Conservation (phyloP, 2,329 filamentous ascomycete genomes). For the Microdochium bolleyi region DNA sequence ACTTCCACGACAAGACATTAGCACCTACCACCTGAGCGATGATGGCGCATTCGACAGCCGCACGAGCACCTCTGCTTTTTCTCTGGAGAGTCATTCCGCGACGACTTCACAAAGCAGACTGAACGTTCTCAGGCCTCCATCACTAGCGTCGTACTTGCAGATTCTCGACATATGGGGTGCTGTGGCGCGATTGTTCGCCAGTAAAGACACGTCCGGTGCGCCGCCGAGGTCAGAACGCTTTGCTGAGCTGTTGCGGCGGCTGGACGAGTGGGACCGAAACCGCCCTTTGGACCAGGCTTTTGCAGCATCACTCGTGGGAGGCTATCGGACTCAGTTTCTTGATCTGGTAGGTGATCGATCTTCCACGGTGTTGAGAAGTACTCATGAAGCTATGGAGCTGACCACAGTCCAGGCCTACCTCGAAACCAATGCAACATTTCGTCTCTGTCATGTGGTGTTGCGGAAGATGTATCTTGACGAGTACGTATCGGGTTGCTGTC, state of each 20-base stretch:
- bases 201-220: constrained; percentile 33
- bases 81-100: neutral
- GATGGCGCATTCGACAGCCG: neutral
- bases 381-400: neutral
- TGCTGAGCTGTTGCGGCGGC: constrained; percentile 29
- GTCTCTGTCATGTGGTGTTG: constrained; percentile 48
- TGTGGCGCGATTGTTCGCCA: constrained; percentile 39
- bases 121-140: constrained; percentile 33
- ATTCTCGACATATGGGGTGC: constrained; percentile 46
- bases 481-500: constrained; percentile 27
- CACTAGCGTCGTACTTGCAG: constrained; percentile 46
- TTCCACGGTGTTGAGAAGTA: neutral
- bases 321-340: constrained; percentile 37
- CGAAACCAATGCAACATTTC: constrained; percentile 44
- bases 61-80: neutral
- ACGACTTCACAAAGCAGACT: constrained; percentile 27
- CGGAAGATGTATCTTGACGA: constrained; percentile 45
- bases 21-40: constrained; percentile 25
- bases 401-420: constrained; percentile 36
- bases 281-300: constrained; percentile 41
- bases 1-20: constrained; percentile 33
- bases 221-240: constrained; percentile 35
- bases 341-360: constrained; percentile 32
- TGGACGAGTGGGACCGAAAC: constrained; percentile 38
- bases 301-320: constrained; percentile 30